Evolutionary conservation across 2,329 filamentous ascomycete genomes (phyloP), one percentile per base, ranked within the genome.

Genomic region (Teratosphaeria gauchensis): DNA sequence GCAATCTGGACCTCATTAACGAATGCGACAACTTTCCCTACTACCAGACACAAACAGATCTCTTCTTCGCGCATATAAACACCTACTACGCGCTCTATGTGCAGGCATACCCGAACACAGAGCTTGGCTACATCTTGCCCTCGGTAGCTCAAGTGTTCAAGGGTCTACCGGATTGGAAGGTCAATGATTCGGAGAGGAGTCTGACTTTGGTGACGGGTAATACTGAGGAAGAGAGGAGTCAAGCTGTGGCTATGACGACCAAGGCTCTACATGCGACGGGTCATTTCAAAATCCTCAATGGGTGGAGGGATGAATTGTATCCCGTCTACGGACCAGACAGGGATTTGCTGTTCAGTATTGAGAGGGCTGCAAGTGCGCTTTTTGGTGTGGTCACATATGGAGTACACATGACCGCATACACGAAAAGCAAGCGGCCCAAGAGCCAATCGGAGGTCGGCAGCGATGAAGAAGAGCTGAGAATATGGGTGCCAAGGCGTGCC

Each of bases 401-500:
- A 21, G 84, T 91, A 33, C 73, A 96, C 72, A 84, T 95, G 82
- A 89, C 84, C 31, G 89, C 83, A 4, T 95, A 88, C 67, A 81
- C 87, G 28, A 72, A 76, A 16, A 48, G 16, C 12, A 56, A 56
- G 58, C 61, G 54, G 16, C 48, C 53, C 11, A 63, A 63, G 65
- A 73, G 42, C 69, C 75, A 65, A 12, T 62, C 65, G 30, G 69
- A 68, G 14, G 58, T 61, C 24, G 76, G 80, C 46, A 72, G 71
- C 32, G 68, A 74, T 2, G 67, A 74, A 1, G 75, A 68, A 51
- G 86, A 85, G 19, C 75, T 95, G 52, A 86, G 84, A 68, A 79
- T 99, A 48, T 97, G 94, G 92, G 83, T 95, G 1, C 89, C 94
- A 3, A 82, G 86, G 53, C 82, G 94, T 9, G 83, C 91, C 12